A percentile compares a stretch with the other conserved stretches of the same genome.
phyloP scores from a whole-genome alignment of 805 yeast genomes.

The Scheffersomyces amazonensis region DNA sequence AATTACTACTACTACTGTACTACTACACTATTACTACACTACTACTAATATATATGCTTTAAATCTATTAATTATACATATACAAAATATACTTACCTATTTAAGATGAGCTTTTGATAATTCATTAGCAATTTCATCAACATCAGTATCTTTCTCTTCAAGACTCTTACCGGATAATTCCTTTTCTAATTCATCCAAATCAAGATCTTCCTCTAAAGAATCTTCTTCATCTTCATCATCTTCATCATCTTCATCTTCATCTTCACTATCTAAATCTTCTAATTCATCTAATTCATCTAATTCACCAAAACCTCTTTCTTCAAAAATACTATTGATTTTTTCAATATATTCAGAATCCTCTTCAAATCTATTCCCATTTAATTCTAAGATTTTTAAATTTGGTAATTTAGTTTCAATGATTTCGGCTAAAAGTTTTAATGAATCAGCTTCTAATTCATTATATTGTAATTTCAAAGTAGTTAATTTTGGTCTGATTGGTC shows the following conservation, averaged over 20 bases:
- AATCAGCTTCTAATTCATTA: constrained; percentile 73
- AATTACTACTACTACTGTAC: too few relatives aligned
- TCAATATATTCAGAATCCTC: constrained; percentile 79
- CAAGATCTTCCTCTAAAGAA: constrained; percentile 53
- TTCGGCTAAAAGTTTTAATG: constrained; percentile 57
- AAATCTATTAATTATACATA: neutral
- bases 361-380: constrained; percentile 90
- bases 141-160: constrained; percentile 42
- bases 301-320: constrained; percentile 72
- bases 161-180: constrained; percentile 49
- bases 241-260: constrained; percentile 58
- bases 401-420: constrained; percentile 57
- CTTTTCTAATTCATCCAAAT: constrained; percentile 46
- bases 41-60: too few relatives aligned
- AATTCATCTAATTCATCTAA: constrained; percentile 92
- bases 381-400: constrained; percentile 63
- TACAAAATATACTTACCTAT: constrained; percentile 2
- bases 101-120: constrained; percentile 54
- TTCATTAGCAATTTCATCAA: constrained; percentile 56
- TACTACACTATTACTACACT: too few relatives aligned
- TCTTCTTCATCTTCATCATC: constrained; percentile 47
- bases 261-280: constrained; percentile 76
- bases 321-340: constrained; percentile 59
- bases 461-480: constrained; percentile 73
- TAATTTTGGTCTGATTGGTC: constrained; percentile 40